phyloP scores from a whole-genome alignment of 345 rosid species.

The Pistacia integerrima region DNA sequence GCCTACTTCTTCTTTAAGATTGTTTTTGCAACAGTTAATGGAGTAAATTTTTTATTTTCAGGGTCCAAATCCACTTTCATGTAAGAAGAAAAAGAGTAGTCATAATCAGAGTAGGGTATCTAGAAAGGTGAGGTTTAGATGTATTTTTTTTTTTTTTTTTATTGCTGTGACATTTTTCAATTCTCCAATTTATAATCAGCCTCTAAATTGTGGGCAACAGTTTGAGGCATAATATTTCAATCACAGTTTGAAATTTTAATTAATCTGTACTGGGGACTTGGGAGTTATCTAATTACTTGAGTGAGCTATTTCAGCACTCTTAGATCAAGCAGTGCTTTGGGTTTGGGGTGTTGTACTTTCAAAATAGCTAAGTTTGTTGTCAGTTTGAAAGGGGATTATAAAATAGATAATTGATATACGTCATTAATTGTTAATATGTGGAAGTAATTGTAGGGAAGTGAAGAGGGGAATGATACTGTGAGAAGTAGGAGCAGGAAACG shows the following conservation, averaged over 20 bases:
- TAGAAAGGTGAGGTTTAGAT: constrained; percentile 39
- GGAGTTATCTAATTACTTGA: neutral
- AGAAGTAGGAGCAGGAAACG: constrained; percentile 47
- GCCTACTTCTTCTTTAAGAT: neutral
- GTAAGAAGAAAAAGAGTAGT: constrained; percentile 61
- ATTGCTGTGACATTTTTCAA: neutral
- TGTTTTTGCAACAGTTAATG: neutral
- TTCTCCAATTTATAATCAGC: neutral
- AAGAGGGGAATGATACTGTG: constrained; percentile 20
- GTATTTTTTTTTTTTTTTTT: neutral
- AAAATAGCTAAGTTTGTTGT: neutral
- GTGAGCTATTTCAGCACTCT: neutral
- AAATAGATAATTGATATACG: neutral
- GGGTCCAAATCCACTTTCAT: constrained; percentile 93
- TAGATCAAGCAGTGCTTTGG: neutral
- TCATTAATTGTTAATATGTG: constrained; percentile 5
- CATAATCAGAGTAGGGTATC: constrained; percentile 35
- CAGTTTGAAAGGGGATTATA: neutral
- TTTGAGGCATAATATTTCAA: neutral
- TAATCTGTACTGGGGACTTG: neutral
- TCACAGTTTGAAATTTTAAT: neutral
- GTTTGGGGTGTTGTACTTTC: too few species aligned
- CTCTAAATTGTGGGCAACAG: neutral
- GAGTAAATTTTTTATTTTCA: constrained; percentile 27
- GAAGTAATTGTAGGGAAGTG: constrained; percentile 40